Evolutionary conservation across 2,329 filamentous ascomycete genomes (phyloP), one percentile per base, ranked within the genome.

Genomic region (Diplodia sapinea): DNA sequence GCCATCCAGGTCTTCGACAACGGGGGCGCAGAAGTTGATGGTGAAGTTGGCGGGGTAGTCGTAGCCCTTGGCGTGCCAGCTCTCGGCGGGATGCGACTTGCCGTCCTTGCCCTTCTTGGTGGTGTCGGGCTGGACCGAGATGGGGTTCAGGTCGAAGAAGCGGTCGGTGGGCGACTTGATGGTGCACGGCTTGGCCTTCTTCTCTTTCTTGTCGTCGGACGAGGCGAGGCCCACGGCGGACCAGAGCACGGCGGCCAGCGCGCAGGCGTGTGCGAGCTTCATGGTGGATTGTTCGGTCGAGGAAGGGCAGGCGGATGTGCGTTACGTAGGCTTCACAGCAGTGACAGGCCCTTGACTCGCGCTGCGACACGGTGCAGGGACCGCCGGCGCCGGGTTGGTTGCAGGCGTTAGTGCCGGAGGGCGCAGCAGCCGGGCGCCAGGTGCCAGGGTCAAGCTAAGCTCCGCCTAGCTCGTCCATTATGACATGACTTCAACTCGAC

Each of bases 31-130:
- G 72, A 95, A 89, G 79, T 95, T 95, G 73, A 94, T 76, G 1
- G 91, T 94, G 74, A 95, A 95, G 81, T 94, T 94, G 70, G 88
- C 87, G 70, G 87, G 88, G 72, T 93, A 92, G 79, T 94, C 92
- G 77, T 88, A 91, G 40, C 92, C 92, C 68, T 86, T 86, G 8
- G 90, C 88, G 70, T 87, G 84, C 82, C 85, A 86, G 74, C 84
- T 89, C 69, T 86, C 83, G 66, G 84, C 83, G 50, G 88, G 86
- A 13, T 82, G 83, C 26, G 85, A 84, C 72, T 89, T 84, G 55
- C 76, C 75, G 31, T 75, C 75, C 69, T 81, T 81, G 50, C 79
- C 74, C 65, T 80, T 80, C 68, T 79, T 78, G 11, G 72, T 71
- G 8, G 70, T 73, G 11, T 75, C 75, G 13, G 85, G 83, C 47